Percentiles rank a stretch among this genome's conserved stretches.
Evolutionary conservation across 176 grass and related monocot genomes (phyloP).

Genomic region (Cenchrus purpureus): DNA sequence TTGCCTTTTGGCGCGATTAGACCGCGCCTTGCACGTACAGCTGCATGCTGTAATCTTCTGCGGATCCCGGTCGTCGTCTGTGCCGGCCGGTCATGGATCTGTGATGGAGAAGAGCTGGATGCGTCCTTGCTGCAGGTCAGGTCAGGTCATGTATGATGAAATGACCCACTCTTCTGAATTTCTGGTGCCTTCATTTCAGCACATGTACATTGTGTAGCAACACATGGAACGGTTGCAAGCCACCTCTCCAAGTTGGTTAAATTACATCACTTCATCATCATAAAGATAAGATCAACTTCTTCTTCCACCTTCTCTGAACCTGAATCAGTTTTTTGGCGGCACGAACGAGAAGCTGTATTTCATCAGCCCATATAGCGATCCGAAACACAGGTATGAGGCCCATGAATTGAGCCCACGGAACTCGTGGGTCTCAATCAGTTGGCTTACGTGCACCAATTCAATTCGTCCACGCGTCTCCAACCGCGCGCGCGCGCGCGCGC

Average conservation of each 20-base stretch:
- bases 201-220: too few species aligned
- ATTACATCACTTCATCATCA: too few species aligned
- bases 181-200: too few species aligned
- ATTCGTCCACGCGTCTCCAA: not conserved
- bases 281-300: too few species aligned
- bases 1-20: not conserved
- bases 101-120: not conserved
- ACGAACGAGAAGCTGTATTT: not conserved
- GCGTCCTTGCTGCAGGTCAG: not conserved
- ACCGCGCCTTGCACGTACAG: too few species aligned
- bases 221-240: too few species aligned
- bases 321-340: not conserved
- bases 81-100: not conserved
- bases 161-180: not conserved
- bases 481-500: not conserved
- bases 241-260: too few species aligned
- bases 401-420: not conserved
- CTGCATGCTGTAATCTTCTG: not conserved
- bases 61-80: not conserved
- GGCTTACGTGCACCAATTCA: not conserved
- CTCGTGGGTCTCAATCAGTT: not conserved
- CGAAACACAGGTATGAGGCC: not conserved
- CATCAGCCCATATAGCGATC: not conserved
- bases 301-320: too few species aligned
- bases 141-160: not conserved